phyloP scores from a whole-genome alignment of 306 rosid species.

The Vicia sativa region DNA sequence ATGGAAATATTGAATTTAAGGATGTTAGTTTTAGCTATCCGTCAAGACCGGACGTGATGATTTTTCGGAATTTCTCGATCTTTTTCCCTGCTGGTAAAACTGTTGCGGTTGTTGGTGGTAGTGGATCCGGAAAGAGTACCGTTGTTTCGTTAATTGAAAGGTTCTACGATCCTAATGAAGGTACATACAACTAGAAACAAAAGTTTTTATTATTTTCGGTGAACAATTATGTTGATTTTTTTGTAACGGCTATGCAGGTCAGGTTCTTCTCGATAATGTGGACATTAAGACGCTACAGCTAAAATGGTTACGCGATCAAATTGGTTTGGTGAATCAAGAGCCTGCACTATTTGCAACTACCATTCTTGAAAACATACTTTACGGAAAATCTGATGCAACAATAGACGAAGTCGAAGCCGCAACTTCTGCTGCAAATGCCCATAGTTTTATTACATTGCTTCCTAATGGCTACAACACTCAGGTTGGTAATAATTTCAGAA shows the following conservation, averaged over 20 bases:
- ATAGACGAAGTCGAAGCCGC: constrained; percentile 91
- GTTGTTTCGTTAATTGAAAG: constrained; percentile 96
- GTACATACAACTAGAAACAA: constrained; percentile 40
- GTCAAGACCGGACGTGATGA: constrained; percentile 85
- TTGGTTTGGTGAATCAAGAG: constrained; percentile 96
- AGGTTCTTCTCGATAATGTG: constrained; percentile 76
- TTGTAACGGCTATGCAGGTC: constrained; percentile 61
- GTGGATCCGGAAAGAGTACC: constrained; percentile 97
- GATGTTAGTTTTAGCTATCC: constrained; percentile 94
- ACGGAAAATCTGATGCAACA: constrained; percentile 88
- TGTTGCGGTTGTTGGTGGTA: constrained; percentile 94
- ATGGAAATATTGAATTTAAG: constrained; percentile 87
- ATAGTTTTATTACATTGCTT: constrained; percentile 85
- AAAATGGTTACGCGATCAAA: constrained; percentile 93
- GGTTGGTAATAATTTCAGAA: constrained; percentile 44
- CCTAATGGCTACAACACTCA: constrained; percentile 92
- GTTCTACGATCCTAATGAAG: constrained; percentile 95
- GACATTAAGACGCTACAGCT: constrained; percentile 83
- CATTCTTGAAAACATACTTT: constrained; percentile 89
- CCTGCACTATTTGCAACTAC: constrained; percentile 98
- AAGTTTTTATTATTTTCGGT: neutral
- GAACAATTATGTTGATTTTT: constrained; percentile 20
- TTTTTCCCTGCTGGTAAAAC: constrained; percentile 97
- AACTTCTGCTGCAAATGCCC: constrained; percentile 93
- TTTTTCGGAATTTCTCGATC: constrained; percentile 78